Conservation (phyloP, 2,329 filamentous ascomycete genomes). For the Stachybotrys chlorohalonatus region DNA sequence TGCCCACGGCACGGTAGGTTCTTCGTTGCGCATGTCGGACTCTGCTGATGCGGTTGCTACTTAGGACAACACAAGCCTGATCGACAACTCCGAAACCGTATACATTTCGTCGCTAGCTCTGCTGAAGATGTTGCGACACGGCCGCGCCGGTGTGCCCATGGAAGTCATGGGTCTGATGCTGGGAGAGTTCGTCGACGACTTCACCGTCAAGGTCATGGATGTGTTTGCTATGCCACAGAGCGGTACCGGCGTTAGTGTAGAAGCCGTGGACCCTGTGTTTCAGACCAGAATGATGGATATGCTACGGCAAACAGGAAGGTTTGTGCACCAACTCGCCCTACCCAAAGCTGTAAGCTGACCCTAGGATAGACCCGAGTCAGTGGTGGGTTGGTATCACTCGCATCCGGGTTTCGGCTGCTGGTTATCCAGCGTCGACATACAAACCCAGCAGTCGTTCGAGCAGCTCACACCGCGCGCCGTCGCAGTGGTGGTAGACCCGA, state of each 20-base stretch:
- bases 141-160: constrained; percentile 96
- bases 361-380: constrained; percentile 70
- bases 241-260: constrained; percentile 94
- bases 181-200: constrained; percentile 97
- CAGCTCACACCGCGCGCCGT: constrained; percentile 94
- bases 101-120: constrained; percentile 97
- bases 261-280: constrained; percentile 96
- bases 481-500: constrained; percentile 95
- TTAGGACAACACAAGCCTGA: constrained; percentile 81
- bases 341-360: constrained; percentile 3
- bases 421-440: constrained; percentile 98
- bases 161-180: constrained; percentile 99
- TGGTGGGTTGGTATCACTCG: constrained; percentile 99
- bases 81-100: constrained; percentile 98
- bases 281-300: constrained; percentile 99
- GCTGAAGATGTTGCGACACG: constrained; percentile 97
- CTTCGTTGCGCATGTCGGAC: constrained; percentile 2
- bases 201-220: constrained; percentile 95
- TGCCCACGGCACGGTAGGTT: constrained; percentile 29
- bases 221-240: constrained; percentile 99
- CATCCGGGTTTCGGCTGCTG: constrained; percentile 99
- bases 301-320: constrained; percentile 94
- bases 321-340: constrained; percentile 18
- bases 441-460: constrained; percentile 99
- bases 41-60: not conserved